Evolutionary conservation across 257 asterid species (phyloP), one percentile per base, ranked within the genome.

Genomic region (Fraxinus pennsylvanica): DNA sequence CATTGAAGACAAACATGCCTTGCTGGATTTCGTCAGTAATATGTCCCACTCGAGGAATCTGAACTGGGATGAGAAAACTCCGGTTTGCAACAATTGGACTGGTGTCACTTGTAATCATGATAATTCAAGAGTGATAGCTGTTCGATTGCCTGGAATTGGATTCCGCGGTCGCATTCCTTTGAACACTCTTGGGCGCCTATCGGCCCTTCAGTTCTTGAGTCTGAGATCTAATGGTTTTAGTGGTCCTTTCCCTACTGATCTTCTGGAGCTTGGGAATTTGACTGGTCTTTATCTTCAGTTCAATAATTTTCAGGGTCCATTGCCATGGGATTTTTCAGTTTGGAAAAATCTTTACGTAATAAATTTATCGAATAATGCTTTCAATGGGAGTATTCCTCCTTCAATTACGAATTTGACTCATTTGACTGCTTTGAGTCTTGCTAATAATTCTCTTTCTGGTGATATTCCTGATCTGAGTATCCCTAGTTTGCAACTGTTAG

Each of bases 161-260:
- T 81, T 88, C 73, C 72, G 43, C 30, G 92, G 89, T 61, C 21
- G 21, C 30, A 76, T 88, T 71, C 88, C 92, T 66, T 13, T 74
- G 17, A 85, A 86, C 85, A 86, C 89, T 47, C 81, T 88, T 29
- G 73, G 88, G 78, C 90, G 90, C 2, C 76, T 88, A 67, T 83
- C 90, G 2, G 81, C 63, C 6, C 88, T 88, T 35, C 87, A 84
- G 82, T 85, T 78, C 81, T 78, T 88, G 83, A 88, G 90, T 29
- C 63, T 88, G 35, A 83, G 88, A 83, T 88, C 90, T 79, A 88
- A 88, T 65, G 82, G 78, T 54, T 83, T 88, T 0, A 74, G 54
- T 35, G 92, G 92, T 35, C 66, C 81, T 17, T 86, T 88, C 72
- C 92, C 92, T 75, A 13, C 82, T 33, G 92, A 88, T 83, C 79